Evolutionary conservation across 2,329 filamentous ascomycete genomes (phyloP).

Genomic region (Penicillium sp.): DNA sequence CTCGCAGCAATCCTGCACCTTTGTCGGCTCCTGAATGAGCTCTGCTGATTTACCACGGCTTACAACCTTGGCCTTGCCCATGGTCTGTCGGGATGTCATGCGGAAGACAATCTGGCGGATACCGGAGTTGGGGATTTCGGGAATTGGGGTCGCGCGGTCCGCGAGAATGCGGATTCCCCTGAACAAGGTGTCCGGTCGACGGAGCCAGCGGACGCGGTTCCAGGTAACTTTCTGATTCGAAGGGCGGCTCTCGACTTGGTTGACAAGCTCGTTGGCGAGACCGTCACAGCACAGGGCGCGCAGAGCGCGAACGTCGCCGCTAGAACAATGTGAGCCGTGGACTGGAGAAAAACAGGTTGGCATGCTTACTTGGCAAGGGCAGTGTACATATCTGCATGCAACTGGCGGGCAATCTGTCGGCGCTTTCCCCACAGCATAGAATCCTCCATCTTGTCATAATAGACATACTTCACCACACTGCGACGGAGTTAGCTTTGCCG

Average conservation of each 20-base stretch:
- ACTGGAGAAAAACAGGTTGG: neutral
- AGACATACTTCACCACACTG: conserved; percentile 1
- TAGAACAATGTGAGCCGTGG: conserved; percentile 12
- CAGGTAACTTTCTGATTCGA: conserved; percentile 32
- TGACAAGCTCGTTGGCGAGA: conserved; percentile 32
- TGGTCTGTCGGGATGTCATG: conserved; percentile 38
- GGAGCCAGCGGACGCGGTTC: conserved; percentile 37
- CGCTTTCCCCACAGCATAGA: conserved; percentile 21
- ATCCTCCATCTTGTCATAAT: neutral
- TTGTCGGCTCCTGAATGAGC: conserved; percentile 20
- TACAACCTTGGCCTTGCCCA: conserved; percentile 19
- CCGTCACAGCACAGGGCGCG: conserved; percentile 38
- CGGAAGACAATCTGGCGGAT: conserved; percentile 40
- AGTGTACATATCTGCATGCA: conserved; percentile 48
- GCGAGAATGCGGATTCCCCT: conserved; percentile 38
- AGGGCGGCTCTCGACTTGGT: conserved; percentile 35
- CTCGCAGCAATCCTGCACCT: conserved; percentile 45
- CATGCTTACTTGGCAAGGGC: conserved; percentile 43
- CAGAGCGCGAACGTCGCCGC: conserved; percentile 35
- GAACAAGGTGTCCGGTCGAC: conserved; percentile 35
- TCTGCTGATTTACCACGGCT: neutral
- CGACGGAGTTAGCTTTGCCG: neutral
- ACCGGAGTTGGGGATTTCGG: conserved; percentile 36
- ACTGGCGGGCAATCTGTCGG: conserved; percentile 34
- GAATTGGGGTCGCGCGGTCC: conserved; percentile 42